Conservation (phyloP, 2,329 filamentous ascomycete genomes). For the Sporothrix luriei region DNA sequence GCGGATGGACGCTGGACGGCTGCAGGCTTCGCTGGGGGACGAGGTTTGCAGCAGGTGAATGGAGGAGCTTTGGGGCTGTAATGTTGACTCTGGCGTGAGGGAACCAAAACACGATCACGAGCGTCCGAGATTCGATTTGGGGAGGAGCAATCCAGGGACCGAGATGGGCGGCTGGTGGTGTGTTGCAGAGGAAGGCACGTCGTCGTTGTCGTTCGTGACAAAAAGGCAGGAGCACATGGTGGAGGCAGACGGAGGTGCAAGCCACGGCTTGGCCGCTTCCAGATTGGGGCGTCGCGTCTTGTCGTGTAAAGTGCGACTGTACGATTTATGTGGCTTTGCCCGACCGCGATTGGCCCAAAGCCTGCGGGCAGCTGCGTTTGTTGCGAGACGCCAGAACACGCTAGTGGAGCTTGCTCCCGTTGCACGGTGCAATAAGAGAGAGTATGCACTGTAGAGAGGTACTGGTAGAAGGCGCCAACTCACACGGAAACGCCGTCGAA, state of each 20-base stretch:
- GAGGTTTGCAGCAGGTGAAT: neutral
- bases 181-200: neutral
- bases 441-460: neutral
- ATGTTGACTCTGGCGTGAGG: slow-evolving; percentile 14
- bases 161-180: neutral
- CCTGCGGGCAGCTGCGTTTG: slow-evolving; percentile 4
- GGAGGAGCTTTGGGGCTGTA: neutral
- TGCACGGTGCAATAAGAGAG: neutral
- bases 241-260: slow-evolving; percentile 18
- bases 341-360: slow-evolving; percentile 30
- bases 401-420: slow-evolving; percentile 2
- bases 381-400: slow-evolving; percentile 27
- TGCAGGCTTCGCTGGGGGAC: neutral
- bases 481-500: slow-evolving; percentile 1
- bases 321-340: slow-evolving; percentile 18
- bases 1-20: neutral
- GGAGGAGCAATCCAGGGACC: neutral
- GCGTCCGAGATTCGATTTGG: neutral
- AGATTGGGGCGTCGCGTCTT: slow-evolving; percentile 32
- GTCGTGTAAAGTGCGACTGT: slow-evolving; percentile 34
- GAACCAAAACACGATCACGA: neutral
- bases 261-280: slow-evolving; percentile 22
- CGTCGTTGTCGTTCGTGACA: slow-evolving; percentile 21
- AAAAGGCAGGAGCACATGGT: slow-evolving; percentile 15
- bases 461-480: neutral